Evolutionary conservation across 441 rosid species (phyloP).

Genomic region (Aquilaria agallochum): DNA sequence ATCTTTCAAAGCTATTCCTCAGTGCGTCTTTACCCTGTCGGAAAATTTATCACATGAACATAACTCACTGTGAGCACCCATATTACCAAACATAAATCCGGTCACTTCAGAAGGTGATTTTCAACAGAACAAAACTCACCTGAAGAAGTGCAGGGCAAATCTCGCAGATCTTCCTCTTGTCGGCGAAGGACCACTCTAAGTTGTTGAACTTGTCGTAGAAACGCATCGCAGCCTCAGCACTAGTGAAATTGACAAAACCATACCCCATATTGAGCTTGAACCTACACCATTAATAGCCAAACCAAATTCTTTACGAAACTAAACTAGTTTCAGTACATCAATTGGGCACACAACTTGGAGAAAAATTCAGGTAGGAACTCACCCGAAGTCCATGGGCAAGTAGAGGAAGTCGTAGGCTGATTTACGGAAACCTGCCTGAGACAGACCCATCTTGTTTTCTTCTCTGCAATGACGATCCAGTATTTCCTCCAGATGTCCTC

Average conservation of each 20-base stretch:
- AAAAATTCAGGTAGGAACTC: neutral
- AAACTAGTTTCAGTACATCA: neutral
- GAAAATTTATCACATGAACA: no score
- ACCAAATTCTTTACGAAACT: neutral
- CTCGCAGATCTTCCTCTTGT: conserved; percentile 32
- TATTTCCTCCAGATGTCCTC: conserved; percentile 27
- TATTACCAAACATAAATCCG: no score
- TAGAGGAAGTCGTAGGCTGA: conserved; percentile 55
- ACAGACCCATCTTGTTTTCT: conserved; percentile 11
- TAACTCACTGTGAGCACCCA: no score
- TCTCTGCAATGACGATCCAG: conserved; percentile 38
- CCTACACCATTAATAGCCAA: neutral
- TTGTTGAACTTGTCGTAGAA: conserved; percentile 23
- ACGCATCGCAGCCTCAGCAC: conserved; percentile 25
- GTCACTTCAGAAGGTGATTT: no score
- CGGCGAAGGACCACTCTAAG: conserved; percentile 21
- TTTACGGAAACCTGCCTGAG: neutral
- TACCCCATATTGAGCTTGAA: conserved; percentile 35
- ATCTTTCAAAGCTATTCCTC: conserved; percentile 23
- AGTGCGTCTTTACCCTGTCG: conserved; percentile 44
- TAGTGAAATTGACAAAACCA: conserved; percentile 65
- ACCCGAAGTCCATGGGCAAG: conserved; percentile 57
- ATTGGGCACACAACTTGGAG: no score
- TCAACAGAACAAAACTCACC: conserved; percentile 14
- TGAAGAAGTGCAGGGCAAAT: conserved; percentile 33